Conservation (phyloP, 306 rosid genomes). For the Phaseolus lunatus region DNA sequence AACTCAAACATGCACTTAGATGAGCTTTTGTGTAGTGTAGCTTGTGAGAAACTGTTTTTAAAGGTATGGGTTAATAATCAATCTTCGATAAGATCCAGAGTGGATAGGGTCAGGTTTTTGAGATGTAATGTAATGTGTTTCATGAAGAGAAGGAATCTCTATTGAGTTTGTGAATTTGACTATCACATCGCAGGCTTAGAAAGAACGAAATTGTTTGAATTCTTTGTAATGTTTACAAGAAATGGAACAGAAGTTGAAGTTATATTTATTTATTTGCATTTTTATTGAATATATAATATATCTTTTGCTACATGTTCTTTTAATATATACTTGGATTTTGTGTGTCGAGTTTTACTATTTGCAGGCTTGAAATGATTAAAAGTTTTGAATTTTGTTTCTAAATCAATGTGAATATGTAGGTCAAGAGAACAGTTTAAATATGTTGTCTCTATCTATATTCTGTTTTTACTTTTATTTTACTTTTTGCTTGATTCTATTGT, state of each 20-base stretch:
- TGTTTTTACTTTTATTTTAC: neutral
- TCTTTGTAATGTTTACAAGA: neutral
- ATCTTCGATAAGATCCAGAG: slow-evolving; percentile 17
- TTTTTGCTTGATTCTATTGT: slow-evolving; percentile 22
- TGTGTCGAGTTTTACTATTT: slow-evolving; percentile 9
- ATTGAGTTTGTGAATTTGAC: slow-evolving; percentile 25
- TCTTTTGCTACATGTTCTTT: slow-evolving; percentile 16
- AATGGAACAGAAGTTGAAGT: neutral
- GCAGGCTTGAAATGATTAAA: slow-evolving; percentile 5
- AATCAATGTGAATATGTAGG: neutral
- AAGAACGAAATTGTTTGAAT: slow-evolving; percentile 6
- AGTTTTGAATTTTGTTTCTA: slow-evolving; percentile 25
- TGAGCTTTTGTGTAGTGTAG: slow-evolving; percentile 1
- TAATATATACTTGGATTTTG: slow-evolving; percentile 17
- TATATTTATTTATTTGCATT: neutral
- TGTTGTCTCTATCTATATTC: neutral
- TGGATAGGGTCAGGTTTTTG: neutral
- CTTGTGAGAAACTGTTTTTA: slow-evolving; percentile 2
- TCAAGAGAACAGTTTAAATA: neutral
- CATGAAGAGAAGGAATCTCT: slow-evolving; percentile 15
- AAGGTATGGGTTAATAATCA: neutral
- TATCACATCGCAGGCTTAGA: neutral
- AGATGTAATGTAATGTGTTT: slow-evolving; percentile 11
- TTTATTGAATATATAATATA: neutral
- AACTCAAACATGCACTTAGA: neutral